Percentiles rank a stretch among this genome's conserved stretches.
phyloP scores from a whole-genome alignment of 805 yeast species.

The Ogataea henricii region DNA sequence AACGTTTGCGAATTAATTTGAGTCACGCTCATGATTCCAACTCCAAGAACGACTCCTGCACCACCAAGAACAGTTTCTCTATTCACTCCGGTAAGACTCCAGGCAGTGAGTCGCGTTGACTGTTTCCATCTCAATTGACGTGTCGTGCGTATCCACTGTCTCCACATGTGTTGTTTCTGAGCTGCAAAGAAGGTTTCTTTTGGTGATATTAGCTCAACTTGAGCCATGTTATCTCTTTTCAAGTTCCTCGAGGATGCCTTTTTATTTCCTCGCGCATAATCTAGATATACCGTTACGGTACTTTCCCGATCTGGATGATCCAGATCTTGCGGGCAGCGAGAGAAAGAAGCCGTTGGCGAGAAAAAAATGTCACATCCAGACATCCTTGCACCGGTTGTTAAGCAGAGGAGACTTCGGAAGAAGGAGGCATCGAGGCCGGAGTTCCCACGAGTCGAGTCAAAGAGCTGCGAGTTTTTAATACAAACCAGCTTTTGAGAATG shows the following conservation, averaged over 20 bases:
- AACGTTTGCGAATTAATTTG: slow-evolving; percentile 4
- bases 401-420: no score
- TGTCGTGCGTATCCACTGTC: neutral
- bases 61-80: slow-evolving; percentile 2
- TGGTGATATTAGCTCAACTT: neutral
- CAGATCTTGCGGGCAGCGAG: slow-evolving; percentile 4
- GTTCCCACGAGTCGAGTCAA: slow-evolving; percentile 6
- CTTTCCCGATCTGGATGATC: slow-evolving; percentile 17
- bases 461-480: slow-evolving; percentile 4
- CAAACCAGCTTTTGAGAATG: slow-evolving; percentile 11
- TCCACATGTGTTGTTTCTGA: neutral
- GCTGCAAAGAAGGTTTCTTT: no score
- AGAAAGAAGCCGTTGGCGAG: slow-evolving; percentile 18
- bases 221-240: neutral
- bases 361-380: neutral
- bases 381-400: neutral
- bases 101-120: neutral
- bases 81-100: neutral
- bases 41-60: slow-evolving; percentile 11
- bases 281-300: neutral
- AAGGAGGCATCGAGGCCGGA: no score
- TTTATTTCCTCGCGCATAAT: slow-evolving; percentile 7
- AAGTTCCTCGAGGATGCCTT: no score
- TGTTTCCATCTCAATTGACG: neutral
- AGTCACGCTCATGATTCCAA: slow-evolving; percentile 1